Conservation (phyloP, 345 rosid genomes). For the Balakata baccata region DNA sequence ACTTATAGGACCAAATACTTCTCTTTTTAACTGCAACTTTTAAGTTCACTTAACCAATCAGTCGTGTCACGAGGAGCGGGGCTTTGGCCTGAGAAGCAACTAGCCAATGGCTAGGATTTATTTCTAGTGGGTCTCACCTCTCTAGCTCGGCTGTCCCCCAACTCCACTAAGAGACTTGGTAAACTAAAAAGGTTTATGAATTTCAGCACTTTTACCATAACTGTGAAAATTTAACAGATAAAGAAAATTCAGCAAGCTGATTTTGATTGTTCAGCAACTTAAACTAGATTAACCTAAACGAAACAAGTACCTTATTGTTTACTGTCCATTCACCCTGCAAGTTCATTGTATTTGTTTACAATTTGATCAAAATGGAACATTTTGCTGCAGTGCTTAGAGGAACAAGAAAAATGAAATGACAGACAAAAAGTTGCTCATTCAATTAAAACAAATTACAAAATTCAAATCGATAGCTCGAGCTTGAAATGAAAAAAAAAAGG, state of each 20-base stretch:
- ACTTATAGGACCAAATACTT: slow-evolving; percentile 21
- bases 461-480: neutral
- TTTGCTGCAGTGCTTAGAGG: neutral
- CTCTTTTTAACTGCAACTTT: neutral
- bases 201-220: neutral
- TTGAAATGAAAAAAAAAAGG: neutral
- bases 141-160: neutral
- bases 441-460: neutral
- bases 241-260: neutral
- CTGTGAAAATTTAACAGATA: neutral
- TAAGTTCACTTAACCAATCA: slow-evolving; percentile 8
- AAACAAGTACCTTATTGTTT: neutral
- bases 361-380: neutral
- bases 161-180: neutral
- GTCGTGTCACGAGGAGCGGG: slow-evolving; percentile 18
- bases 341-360: neutral
- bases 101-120: neutral
- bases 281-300: neutral
- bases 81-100: neutral
- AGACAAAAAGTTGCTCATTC: neutral
- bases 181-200: too few species aligned
- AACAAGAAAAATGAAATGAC: neutral
- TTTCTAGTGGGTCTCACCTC: neutral
- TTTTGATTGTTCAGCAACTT: slow-evolving; percentile 23
- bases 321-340: neutral